A percentile compares a stretch with the other conserved stretches of the same genome.
These are phyloP conservation scores for Piper longum DNA, from an alignment of 164 flowering plant species.

Conservation along the genomic window DNA sequence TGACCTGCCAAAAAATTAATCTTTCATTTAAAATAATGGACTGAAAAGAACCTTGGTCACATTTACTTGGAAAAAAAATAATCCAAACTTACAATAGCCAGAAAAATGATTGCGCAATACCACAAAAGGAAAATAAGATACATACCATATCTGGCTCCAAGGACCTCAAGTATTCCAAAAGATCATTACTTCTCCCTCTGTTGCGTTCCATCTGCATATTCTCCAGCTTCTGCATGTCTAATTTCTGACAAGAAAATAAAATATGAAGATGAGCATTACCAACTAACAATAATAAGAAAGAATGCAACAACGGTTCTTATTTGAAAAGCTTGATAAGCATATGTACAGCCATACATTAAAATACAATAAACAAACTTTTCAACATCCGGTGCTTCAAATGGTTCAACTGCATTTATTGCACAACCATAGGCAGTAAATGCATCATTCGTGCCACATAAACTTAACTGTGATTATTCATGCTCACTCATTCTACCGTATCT, in stretches of 20 bases:
- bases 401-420: no score
- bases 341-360: no score
- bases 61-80: background rate
- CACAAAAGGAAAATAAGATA: background rate
- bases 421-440: background rate
- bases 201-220: slow-evolving; percentile 26
- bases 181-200: slow-evolving; percentile 37
- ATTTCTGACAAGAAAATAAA: slow-evolving; percentile 32
- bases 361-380: no score
- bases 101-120: background rate
- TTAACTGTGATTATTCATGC: background rate
- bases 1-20: slow-evolving; percentile 33
- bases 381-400: no score
- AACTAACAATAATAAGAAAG: no score
- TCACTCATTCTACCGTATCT: background rate
- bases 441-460: background rate
- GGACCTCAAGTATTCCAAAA: slow-evolving; percentile 60
- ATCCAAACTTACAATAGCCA: background rate
- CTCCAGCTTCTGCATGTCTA: slow-evolving; percentile 41
- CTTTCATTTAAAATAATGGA: background rate
- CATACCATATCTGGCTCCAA: slow-evolving; percentile 69
- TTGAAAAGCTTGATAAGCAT: no score
- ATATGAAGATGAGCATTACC: background rate
- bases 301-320: no score
- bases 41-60: background rate